Evolutionary conservation across 2,329 filamentous ascomycete genomes (phyloP), one percentile per base, ranked within the genome.

Genomic region (Cadophora luteo-olivacea): DNA sequence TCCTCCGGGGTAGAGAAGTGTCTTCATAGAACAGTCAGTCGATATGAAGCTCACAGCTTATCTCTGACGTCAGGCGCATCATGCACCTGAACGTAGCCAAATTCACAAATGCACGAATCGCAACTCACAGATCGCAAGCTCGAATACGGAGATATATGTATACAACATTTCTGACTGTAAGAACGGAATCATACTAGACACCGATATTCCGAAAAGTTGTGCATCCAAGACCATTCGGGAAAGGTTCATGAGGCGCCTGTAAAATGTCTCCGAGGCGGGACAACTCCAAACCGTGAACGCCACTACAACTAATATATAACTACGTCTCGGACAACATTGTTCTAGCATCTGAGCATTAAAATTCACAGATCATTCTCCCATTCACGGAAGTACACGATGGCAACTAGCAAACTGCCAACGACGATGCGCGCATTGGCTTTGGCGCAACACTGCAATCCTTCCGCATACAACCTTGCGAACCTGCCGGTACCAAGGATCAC

Each of bases 401-500:
- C 45, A 22, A 3, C 70, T 33, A 55, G 65, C 12, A 22, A 65
- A 58, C 69, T 72, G 3, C 74, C 75, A 4, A 32, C 45, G 14
- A 72, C 72, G 19, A 77, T 77, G 75, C 72, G 69, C 12, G 74
- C 75, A 11, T 48, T 77, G 2, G 73, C 73, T 32, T 61, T 77
- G 19, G 41, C 67, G 4, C 70, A 72, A 61, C 73, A 70, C 58
- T 68, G 71, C 52, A 73, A 72, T 29, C 76, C 76, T 5, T 69
- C 69, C 1, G 69, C 70, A 19, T 78, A 77, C 68, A 78, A 82
- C 29, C 69, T 85, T 19, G 68, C 74, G 4, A 80, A 83, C 4
- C 66, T 83, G n/a, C 81, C 84, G 0, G 76, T 81, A 2, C 84
- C 85, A 0, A 72, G 70, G n/a, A 83, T 86, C 61, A 77, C 76